Base-by-base conservation (phyloP, 768 basidiomycete species). In the Mycena chlorophos region DNA sequence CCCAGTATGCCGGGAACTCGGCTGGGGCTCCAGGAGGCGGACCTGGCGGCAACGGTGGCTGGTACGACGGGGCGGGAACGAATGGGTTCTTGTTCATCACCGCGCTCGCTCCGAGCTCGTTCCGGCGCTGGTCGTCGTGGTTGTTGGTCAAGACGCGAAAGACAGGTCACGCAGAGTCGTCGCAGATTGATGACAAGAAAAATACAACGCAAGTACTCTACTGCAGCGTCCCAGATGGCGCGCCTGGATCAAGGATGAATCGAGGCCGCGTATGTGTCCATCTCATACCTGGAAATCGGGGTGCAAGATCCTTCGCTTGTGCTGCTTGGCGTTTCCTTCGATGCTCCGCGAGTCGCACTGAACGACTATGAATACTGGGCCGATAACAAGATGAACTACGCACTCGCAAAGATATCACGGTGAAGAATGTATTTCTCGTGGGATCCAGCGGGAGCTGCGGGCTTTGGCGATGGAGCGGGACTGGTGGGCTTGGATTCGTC, bases 71-170 rank as follows among this genome's bases (percentile, higher is more conserved):
- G 45, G 83, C 82, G 19, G 87, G 85, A 56, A 85, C 78, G 62
- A 91, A 91, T 0, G 89, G 89, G 69, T 91, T 91, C 74, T 90
- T 91, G 76, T 91, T 88, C 89, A 91, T 91, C 56, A 55, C 56
- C 31, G 8, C 31, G 31, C 31, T 34, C 31, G 31, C 31, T 34
- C 31, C 17, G 8, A 34, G 17, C 8, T 17, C 31, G 31, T 34
- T 8, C 17, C 31, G 31, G 17, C 31, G 34, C 34, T 37, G 34
- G 34, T 37, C 10, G n/a, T 37, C 34, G 34, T 10, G 34, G 34
- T 10, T 37, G 12, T 37, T 37, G 10, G 34, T 37, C 12, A n/a
- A 10, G 40, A 5, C 40, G 40, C 8, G 8, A 42, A 22, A 42
- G 40, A 42, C 13, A 42, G 22, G 58, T 49, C 27, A 49, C 52